phyloP scores from a whole-genome alignment of 768 basidiomycete genomes.

The Boletus subparvulus region DNA sequence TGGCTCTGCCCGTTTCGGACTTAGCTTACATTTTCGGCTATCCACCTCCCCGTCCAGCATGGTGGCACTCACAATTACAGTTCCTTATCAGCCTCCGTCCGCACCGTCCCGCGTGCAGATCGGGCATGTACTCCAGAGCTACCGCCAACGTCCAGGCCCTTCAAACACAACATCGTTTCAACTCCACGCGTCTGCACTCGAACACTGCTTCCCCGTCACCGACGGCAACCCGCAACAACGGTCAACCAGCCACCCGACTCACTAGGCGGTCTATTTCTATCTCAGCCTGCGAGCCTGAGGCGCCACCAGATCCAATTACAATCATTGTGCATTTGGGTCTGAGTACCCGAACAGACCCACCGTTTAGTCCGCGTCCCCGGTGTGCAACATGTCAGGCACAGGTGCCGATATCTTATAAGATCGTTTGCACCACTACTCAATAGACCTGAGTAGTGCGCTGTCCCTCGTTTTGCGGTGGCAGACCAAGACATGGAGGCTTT shows the following conservation, averaged over 20 bases:
- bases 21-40: slow-evolving; percentile 3
- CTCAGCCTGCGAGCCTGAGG: no score
- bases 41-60: not conserved
- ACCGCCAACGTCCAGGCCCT: not conserved
- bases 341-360: not conserved
- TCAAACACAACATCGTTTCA: not conserved
- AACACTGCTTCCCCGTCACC: not conserved
- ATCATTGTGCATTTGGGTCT: not conserved
- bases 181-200: not conserved
- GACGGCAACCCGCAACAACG: not conserved
- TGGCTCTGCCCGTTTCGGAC: not conserved
- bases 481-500: not conserved
- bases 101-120: not conserved
- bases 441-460: not conserved
- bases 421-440: not conserved
- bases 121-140: not conserved
- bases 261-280: not conserved
- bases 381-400: not conserved
- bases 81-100: not conserved
- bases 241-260: not conserved
- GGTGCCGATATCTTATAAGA: not conserved
- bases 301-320: not conserved
- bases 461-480: not conserved
- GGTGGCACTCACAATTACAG: not conserved
- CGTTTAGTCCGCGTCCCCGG: not conserved